phyloP scores from a whole-genome alignment of 2,329 filamentous ascomycete genomes.

The Xylariaceae sp. region DNA sequence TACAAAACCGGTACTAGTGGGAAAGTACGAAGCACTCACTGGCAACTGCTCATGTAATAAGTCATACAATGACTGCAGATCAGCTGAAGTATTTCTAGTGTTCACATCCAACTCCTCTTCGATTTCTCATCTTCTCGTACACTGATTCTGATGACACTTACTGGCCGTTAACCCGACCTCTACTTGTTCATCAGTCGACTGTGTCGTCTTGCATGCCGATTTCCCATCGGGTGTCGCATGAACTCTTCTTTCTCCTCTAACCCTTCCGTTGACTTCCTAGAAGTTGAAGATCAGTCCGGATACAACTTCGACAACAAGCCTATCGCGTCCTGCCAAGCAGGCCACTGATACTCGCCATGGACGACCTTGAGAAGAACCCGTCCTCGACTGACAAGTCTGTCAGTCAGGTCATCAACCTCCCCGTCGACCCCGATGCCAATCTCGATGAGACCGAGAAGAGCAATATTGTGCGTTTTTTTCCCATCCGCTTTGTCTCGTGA shows the following conservation, averaged over 20 bases:
- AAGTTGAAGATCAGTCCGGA: background rate
- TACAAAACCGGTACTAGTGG: background rate
- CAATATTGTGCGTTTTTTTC: constrained; percentile 41
- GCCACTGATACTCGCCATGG: constrained; percentile 20
- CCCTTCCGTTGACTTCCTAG: background rate
- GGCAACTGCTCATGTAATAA: background rate
- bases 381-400: constrained; percentile 22
- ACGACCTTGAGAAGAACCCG: constrained; percentile 28
- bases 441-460: constrained; percentile 52
- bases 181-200: too few relatives aligned
- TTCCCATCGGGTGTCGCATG: background rate
- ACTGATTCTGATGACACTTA: too few relatives aligned
- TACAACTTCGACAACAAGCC: background rate
- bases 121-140: background rate
- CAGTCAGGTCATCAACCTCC: constrained; percentile 17
- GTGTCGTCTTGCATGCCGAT: background rate
- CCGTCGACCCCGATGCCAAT: constrained; percentile 51
- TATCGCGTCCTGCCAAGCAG: background rate
- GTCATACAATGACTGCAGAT: background rate
- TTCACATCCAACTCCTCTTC: background rate
- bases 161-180: too few relatives aligned
- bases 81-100: background rate
- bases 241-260: background rate
- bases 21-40: background rate
- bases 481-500: background rate